Conservation (phyloP, 768 basidiomycete species). For the Mycena rebaudengoi region DNA sequence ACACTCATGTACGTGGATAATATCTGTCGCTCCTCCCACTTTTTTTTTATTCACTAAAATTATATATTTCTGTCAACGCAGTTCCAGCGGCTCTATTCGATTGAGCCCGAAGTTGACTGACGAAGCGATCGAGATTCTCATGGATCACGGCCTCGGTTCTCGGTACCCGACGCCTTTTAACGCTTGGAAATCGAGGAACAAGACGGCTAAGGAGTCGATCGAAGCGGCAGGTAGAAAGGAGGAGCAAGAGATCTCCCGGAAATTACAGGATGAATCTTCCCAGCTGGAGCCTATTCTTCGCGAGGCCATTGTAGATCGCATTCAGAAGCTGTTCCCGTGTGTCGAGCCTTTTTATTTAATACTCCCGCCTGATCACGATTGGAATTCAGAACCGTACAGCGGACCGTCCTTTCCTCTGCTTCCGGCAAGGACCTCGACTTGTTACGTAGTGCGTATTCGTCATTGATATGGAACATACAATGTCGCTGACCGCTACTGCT, state of each 20-base stretch:
- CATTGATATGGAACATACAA: background rate
- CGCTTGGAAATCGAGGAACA: slow-evolving; percentile 32
- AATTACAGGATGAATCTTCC: slow-evolving; percentile 3
- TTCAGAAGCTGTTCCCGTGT: slow-evolving; percentile 21
- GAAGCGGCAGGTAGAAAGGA: slow-evolving; percentile 10
- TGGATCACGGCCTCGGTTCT: slow-evolving; percentile 35
- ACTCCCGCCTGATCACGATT: background rate
- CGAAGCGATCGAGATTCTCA: slow-evolving; percentile 35
- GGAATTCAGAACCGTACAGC: slow-evolving; percentile 1
- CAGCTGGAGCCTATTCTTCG: slow-evolving; percentile 28
- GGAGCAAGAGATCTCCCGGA: slow-evolving; percentile 8
- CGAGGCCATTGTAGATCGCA: slow-evolving; percentile 34
- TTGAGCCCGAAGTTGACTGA: slow-evolving; percentile 34
- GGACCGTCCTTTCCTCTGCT: slow-evolving; percentile 15
- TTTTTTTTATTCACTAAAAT: background rate
- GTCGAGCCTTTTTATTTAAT: background rate
- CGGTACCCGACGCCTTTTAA: slow-evolving; percentile 33
- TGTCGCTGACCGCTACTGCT: background rate
- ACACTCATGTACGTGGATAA: slow-evolving; percentile 29
- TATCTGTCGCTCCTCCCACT: background rate
- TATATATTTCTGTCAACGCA: slow-evolving; percentile 9
- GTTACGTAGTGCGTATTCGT: slow-evolving; percentile 7
- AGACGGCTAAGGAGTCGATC: background rate
- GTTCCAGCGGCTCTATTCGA: slow-evolving; percentile 31
- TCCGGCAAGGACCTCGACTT: slow-evolving; percentile 9